Base-by-base conservation (phyloP, 2,329 filamentous ascomycete species). In the Venturia effusa region DNA sequence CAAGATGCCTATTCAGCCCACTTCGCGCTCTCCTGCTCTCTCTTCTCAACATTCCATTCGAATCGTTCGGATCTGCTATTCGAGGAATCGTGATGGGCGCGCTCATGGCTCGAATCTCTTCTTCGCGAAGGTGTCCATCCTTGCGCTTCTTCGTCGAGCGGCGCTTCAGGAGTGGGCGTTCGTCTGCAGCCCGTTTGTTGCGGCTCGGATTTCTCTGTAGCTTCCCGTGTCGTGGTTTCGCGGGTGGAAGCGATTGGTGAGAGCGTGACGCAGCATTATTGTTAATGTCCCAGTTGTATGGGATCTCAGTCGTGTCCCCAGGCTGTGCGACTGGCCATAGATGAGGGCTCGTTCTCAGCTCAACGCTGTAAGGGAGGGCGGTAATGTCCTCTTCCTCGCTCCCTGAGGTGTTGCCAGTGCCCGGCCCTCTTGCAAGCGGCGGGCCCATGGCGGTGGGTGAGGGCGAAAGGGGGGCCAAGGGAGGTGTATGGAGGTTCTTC, bases 21-120 rank as follows among this genome's bases (percentile, higher is more conserved):
- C 81, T 83, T 63, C 84, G 86, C 62, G 83, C 79, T 71, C 85
- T 86, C 74, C 85, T 88, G 71, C 83, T 89, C 68, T 90, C 83
- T 73, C 80, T 83, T 65, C 84, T 82, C 57, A 88, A 81, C 57
- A 84, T 79, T 62, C 82, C 82, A 73, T 82, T 83, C 39, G 80
- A 78, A 11, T 24, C 40, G 66, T 86, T 82, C 59, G 82, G 81
- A 13, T 82, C 81, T 6, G 86, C 81, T 61, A 89, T 84, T 62
- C 80, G 81, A 22, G 79, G 76, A 66, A 86, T 77, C 6, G 89
- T 86, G 68, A 87, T 83, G 2, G 82, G 80, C 66, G 85, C 84
- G 71, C 85, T 89, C 88, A 97, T 90, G 63, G 90, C 86, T 72
- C 87, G 89, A 71, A 97, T 92, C 75, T 96, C 91, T 67, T 90